Percentiles rank a stretch among this genome's conserved stretches.
Conservation (phyloP, 371 early-diverging fungal genomes). For the Apophysomyces ossiformis region DNA sequence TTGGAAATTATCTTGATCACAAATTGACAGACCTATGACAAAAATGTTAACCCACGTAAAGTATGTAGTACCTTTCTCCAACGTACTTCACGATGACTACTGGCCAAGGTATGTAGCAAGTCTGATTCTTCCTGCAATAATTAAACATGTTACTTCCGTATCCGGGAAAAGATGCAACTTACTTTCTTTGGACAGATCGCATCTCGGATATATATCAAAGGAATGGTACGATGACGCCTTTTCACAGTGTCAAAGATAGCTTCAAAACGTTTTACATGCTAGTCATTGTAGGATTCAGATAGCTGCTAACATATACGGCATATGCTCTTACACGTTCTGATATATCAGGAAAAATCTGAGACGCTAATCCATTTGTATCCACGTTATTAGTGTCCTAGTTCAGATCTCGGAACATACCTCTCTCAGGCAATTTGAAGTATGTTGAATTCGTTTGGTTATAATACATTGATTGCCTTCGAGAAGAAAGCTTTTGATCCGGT, state of each 20-base stretch:
- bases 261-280: neutral
- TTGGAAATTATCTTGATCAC: conserved; percentile 23
- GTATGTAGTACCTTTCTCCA: neutral
- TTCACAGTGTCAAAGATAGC: neutral
- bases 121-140: neutral
- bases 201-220: neutral
- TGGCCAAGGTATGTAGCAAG: neutral
- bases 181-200: neutral
- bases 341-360: neutral
- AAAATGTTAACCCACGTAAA: too few species aligned
- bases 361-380: neutral
- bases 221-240: neutral
- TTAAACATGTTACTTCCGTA: neutral
- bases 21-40: conserved; percentile 12
- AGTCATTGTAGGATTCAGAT: neutral
- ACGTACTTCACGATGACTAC: conserved; percentile 1
- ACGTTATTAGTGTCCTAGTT: neutral
- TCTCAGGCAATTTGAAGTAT: neutral
- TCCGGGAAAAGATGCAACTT: neutral
- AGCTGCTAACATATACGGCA: neutral
- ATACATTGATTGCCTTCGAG: neutral
- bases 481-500: neutral
- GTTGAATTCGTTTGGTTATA: neutral
- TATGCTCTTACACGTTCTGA: neutral
- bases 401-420: neutral